Evolutionary conservation across 805 yeast genomes (phyloP).

Genomic region (Barnettozyma californica): DNA sequence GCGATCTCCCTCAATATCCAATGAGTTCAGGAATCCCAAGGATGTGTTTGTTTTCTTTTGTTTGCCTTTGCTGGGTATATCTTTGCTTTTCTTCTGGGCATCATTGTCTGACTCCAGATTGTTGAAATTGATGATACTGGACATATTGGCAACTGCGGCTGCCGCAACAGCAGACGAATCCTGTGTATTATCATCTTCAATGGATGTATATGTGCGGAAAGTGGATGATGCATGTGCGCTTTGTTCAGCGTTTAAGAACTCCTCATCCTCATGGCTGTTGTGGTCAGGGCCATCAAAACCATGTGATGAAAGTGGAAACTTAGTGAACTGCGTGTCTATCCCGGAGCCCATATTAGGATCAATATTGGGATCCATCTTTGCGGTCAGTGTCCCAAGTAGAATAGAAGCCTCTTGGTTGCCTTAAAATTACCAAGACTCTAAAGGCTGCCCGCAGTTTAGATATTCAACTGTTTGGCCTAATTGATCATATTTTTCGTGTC

Average conservation of each 20-base stretch:
- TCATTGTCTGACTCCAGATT: slow-evolving; percentile 5
- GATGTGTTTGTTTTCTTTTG: neutral
- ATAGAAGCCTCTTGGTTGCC: neutral
- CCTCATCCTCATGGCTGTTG: neutral
- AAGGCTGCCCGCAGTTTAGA: no score
- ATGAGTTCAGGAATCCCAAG: neutral
- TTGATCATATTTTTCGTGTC: slow-evolving; percentile 1
- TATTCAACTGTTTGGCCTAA: neutral
- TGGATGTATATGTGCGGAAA: slow-evolving; percentile 5
- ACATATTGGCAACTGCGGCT: slow-evolving; percentile 23
- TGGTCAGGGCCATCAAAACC: neutral
- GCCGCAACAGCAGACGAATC: slow-evolving; percentile 11
- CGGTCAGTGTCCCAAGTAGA: neutral
- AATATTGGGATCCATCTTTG: slow-evolving; percentile 18
- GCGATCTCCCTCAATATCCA: neutral
- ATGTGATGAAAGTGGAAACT: slow-evolving; percentile 14
- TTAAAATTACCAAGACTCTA: neutral
- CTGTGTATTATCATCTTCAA: slow-evolving; percentile 4
- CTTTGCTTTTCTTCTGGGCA: neutral
- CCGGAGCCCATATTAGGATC: slow-evolving; percentile 18
- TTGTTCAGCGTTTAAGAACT: slow-evolving; percentile 4
- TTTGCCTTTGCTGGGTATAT: slow-evolving; percentile 5
- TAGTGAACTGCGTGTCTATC: slow-evolving; percentile 21
- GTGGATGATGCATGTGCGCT: slow-evolving; percentile 5
- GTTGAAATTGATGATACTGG: slow-evolving; percentile 23